Conservation (phyloP, 345 rosid species). For the Mallotus nudiflorus region DNA sequence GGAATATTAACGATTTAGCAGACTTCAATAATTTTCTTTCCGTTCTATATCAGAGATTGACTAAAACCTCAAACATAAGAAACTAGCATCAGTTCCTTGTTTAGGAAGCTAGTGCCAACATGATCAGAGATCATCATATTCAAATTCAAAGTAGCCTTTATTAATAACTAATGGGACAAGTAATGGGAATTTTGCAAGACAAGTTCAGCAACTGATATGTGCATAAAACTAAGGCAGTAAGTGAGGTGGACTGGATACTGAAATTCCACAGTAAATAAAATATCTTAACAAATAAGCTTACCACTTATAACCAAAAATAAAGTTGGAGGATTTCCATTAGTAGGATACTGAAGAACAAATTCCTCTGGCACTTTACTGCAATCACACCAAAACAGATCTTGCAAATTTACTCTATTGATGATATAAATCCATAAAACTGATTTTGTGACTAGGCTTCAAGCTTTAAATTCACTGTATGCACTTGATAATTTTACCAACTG, state of each 20-base stretch:
- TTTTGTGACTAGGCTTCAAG: conserved; percentile 1
- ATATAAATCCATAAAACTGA: background rate
- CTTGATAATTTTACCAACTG: background rate
- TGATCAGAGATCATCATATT: background rate
- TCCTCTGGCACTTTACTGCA: conserved; percentile 84
- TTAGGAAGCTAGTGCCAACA: background rate
- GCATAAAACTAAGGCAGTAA: too few relatives aligned
- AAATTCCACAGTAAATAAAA: background rate
- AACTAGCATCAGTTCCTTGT: background rate
- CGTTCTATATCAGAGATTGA: background rate
- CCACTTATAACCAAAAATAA: conserved; percentile 79
- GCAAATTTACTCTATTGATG: background rate
- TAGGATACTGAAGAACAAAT: conserved; percentile 75
- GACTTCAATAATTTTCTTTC: background rate
- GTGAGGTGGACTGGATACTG: background rate
- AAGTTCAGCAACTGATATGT: too few relatives aligned
- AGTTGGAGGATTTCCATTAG: conserved; percentile 93
- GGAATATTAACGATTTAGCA: background rate
- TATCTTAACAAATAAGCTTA: conserved; percentile 28
- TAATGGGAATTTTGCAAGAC: too few relatives aligned
- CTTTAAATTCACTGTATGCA: conserved; percentile 15
- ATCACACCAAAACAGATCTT: conserved; percentile 24
- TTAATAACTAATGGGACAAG: background rate
- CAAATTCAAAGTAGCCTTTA: background rate
- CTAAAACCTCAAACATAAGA: background rate